These are phyloP conservation scores for Pezicula radicicola DNA, from an alignment of 2,329 filamentous ascomycete species.

Conservation along the genomic window DNA sequence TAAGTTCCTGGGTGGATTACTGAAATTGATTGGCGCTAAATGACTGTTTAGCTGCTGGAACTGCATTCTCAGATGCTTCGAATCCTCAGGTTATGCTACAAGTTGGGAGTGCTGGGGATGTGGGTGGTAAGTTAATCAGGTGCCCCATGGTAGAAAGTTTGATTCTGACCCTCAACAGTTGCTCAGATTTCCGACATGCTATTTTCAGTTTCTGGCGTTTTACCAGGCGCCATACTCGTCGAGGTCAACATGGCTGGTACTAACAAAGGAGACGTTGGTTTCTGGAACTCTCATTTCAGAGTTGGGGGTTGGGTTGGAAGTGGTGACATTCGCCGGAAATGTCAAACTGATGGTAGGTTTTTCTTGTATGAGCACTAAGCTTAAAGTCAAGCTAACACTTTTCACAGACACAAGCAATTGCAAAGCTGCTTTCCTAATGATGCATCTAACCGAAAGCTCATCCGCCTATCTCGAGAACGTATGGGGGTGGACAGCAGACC, in stretches of 20 bases:
- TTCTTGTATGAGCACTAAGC: neutral
- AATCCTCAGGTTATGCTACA: slow-evolving; percentile 44
- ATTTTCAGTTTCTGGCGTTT: slow-evolving; percentile 44
- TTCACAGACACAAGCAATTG: slow-evolving; percentile 16
- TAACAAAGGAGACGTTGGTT: slow-evolving; percentile 17
- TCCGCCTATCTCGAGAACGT: slow-evolving; percentile 41
- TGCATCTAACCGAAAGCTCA: slow-evolving; percentile 26
- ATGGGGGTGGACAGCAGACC: slow-evolving; percentile 43
- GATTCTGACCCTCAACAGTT: slow-evolving; percentile 12
- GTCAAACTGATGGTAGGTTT: neutral
- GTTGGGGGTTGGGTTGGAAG: slow-evolving; percentile 35
- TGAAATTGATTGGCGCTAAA: neutral
- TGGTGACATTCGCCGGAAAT: neutral
- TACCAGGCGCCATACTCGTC: slow-evolving; percentile 26
- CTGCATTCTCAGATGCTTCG: slow-evolving; percentile 36
- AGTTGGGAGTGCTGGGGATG: slow-evolving; percentile 46
- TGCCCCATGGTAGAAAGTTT: too few relatives aligned
- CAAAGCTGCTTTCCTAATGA: slow-evolving; percentile 25
- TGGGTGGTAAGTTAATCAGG: slow-evolving; percentile 26
- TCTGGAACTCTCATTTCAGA: slow-evolving; percentile 44
- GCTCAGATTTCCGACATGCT: slow-evolving; percentile 50
- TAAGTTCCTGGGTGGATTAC: neutral
- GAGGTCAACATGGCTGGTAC: slow-evolving; percentile 15
- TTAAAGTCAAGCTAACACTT: neutral
- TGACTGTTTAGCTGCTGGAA: slow-evolving; percentile 27